Percentiles rank a stretch among this genome's conserved stretches.
Evolutionary conservation across 1,139 yeast species (phyloP).

Genomic region (Yamadazyma trypodendri): DNA sequence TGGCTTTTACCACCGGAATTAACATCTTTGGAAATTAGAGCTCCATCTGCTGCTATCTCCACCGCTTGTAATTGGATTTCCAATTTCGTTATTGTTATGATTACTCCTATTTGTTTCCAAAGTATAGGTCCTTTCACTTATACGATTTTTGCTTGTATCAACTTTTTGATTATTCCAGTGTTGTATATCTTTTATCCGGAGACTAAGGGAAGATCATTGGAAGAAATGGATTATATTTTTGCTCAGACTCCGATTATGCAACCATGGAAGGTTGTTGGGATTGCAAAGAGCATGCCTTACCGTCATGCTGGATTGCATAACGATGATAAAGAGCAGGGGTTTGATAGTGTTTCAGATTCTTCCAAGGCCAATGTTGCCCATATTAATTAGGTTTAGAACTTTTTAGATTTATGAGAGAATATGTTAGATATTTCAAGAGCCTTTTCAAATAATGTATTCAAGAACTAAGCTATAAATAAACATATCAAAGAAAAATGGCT

Average conservation of each 20-base stretch:
- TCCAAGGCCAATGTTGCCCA: conserved; percentile 1
- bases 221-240: conserved; percentile 62
- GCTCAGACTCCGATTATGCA: conserved; percentile 32
- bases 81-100: conserved; percentile 45
- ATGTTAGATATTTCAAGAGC: too few relatives aligned
- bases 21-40: conserved; percentile 33
- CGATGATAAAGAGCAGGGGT: background rate
- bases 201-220: conserved; percentile 58
- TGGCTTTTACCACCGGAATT: conserved; percentile 45
- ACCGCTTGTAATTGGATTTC: conserved; percentile 40
- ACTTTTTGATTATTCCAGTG: conserved; percentile 51
- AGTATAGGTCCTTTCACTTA: conserved; percentile 34
- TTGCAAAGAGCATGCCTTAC: conserved; percentile 34
- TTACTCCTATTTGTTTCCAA: conserved; percentile 34
- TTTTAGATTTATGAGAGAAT: too few relatives aligned
- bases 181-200: conserved; percentile 59
- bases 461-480: too few relatives aligned
- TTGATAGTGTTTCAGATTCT: background rate
- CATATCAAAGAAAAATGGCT: too few relatives aligned
- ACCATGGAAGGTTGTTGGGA: conserved; percentile 40
- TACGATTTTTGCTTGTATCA: conserved; percentile 38
- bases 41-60: conserved; percentile 34
- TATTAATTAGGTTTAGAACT: background rate
- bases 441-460: too few relatives aligned
- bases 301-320: conserved; percentile 20